Evolutionary conservation across 202 grass and related monocot genomes (phyloP), one percentile per base, ranked within the genome.

Genomic region (Sporobolus alterniflorus): DNA sequence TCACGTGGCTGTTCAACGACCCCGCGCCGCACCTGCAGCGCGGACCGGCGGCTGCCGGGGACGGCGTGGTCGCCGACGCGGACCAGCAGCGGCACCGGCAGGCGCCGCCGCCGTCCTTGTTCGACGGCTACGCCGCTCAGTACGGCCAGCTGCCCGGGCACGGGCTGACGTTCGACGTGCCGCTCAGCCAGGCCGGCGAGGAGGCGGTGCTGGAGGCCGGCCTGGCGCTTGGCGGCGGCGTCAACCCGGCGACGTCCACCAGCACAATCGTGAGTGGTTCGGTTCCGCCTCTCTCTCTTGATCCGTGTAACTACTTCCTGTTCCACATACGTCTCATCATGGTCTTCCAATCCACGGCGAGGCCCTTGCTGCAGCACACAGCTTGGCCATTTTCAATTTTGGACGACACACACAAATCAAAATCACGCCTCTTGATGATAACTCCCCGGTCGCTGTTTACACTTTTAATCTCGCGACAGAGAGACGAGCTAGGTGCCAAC

Each of bases 1-100:
- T 94, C 5, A 75, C 89, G 48, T 96, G 96, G 96, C 77, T 99
- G 71, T 92, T 99, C 85, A 89, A 92, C 81, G 93, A 99, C 50
- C 87, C 84, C 1, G 64, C 78, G 29, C 73, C 81, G 10, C 74
- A 90, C 69, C 31, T 64, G 39, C 88, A 82, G 18, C 82, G 69
- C 55, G 81, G 77, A 4, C 73, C 44, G 32, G 61, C 18, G 4
- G 64, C 55, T 18, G 36, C 60, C 31, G 52, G 49, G 5, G 52
- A 76, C 59, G 79, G 70, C 2, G 54, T 12, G 5, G 21, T 20
- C 5, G 77, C 57, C 57, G 67, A 48, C 4, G 65, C 85, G 24
- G 47, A 80, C 25, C 1, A 31, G 22, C 62, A 71, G 76, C 43
- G 67, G 42, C 77, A 46, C 56, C 86, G 40, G 75, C 32, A 64